These are phyloP conservation scores for Fraxinus sp. DNA, from an alignment of 305 asterid genomes.

Conservation along the genomic window DNA sequence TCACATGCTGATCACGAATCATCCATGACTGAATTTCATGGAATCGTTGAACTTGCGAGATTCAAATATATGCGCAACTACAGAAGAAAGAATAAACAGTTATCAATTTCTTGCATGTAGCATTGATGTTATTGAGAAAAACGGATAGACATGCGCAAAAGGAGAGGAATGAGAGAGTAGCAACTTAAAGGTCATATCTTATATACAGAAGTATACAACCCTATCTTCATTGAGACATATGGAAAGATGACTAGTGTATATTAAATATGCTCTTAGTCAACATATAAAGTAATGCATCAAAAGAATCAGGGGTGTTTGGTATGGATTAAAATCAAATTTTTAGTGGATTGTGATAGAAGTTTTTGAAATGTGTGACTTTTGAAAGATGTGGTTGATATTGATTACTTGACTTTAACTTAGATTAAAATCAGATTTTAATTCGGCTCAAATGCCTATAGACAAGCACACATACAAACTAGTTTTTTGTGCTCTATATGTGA, in stretches of 20 bases:
- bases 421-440: too few relatives aligned
- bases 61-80: not conserved
- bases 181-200: not conserved
- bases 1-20: not conserved
- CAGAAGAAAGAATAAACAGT: not conserved
- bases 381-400: too few relatives aligned
- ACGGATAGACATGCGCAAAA: not conserved
- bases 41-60: not conserved
- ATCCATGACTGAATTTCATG: not conserved
- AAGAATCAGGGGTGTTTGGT: slow-evolving; percentile 11
- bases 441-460: too few relatives aligned
- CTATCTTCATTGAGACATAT: slow-evolving; percentile 16
- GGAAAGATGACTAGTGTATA: slow-evolving; percentile 15
- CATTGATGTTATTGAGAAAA: not conserved
- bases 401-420: too few relatives aligned
- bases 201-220: slow-evolving; percentile 16
- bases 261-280: slow-evolving; percentile 36
- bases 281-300: slow-evolving; percentile 26
- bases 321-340: too few relatives aligned
- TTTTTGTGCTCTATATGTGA: slow-evolving; percentile 20
- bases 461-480: not conserved
- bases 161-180: not conserved
- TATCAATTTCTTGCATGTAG: not conserved
- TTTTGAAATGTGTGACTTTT: too few relatives aligned
- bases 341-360: too few relatives aligned